These are phyloP conservation scores for Flammula alnicola DNA, from an alignment of 1,284 basidiomycete genomes.

Conservation along the genomic window DNA sequence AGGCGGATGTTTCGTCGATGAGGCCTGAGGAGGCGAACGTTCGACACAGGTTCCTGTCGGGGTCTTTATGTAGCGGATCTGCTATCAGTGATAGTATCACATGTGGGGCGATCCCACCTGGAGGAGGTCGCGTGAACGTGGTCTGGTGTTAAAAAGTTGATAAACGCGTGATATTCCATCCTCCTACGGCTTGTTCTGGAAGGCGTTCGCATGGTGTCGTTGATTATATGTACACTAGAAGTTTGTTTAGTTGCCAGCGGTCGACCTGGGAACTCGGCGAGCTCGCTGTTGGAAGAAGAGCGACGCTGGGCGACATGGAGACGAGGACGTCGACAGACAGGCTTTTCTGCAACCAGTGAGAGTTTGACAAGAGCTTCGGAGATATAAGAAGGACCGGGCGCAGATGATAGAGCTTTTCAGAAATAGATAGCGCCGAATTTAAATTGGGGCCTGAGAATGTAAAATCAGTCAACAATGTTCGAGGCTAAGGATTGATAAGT, in stretches of 20 bases:
- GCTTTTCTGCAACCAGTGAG: not conserved
- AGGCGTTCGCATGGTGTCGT: not conserved
- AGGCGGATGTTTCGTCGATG: not conserved
- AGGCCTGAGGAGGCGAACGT: not conserved
- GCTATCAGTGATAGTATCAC: conserved; percentile 1
- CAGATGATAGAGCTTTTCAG: conserved; percentile 2
- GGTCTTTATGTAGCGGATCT: not conserved
- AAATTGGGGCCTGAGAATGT: too few relatives aligned
- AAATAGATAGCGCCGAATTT: too few relatives aligned
- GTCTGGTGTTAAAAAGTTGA: not conserved
- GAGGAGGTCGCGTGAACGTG: not conserved
- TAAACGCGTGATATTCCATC: too few relatives aligned
- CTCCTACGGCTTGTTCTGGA: too few relatives aligned
- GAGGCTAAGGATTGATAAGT: too few relatives aligned
- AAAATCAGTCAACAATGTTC: too few relatives aligned
- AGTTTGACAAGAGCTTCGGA: not conserved
- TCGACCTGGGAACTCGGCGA: conserved; percentile 10
- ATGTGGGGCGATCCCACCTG: not conserved
- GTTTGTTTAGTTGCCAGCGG: not conserved
- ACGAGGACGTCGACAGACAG: not conserved
- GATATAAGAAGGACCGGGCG: not conserved
- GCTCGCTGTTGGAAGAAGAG: not conserved
- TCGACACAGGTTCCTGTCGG: not conserved
- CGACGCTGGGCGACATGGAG: not conserved
- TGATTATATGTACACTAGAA: not conserved